Percentiles rank a stretch among this genome's conserved stretches.
Evolutionary conservation across 1,139 yeast species (phyloP).

Genomic region (Wickerhamiella infanticola): DNA sequence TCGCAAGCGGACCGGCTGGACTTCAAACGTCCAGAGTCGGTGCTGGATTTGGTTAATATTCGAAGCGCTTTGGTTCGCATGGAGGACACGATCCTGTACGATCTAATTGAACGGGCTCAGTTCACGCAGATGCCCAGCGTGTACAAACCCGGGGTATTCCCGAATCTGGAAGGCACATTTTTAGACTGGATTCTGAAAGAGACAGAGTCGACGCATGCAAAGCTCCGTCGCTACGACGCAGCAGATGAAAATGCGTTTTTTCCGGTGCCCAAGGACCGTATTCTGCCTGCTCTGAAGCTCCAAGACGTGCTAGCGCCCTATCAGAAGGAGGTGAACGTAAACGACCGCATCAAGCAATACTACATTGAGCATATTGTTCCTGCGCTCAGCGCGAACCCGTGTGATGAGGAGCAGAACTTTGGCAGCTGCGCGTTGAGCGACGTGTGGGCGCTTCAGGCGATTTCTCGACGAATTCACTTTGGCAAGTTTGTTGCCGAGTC

Average conservation of each 20-base stretch:
- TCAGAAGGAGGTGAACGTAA: slow-evolving; percentile 62
- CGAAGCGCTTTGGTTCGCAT: slow-evolving; percentile 73
- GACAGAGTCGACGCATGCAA: slow-evolving; percentile 66
- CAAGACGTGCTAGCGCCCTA: slow-evolving; percentile 66
- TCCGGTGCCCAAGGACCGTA: slow-evolving; percentile 43
- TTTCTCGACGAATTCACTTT: slow-evolving; percentile 90
- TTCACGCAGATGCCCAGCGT: slow-evolving; percentile 64
- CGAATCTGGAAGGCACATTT: slow-evolving; percentile 60
- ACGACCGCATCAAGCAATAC: slow-evolving; percentile 45
- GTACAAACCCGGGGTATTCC: slow-evolving; percentile 43
- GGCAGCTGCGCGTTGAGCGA: slow-evolving; percentile 82
- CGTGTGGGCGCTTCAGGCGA: slow-evolving; percentile 71
- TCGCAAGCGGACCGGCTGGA: slow-evolving; percentile 40
- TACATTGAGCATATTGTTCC: slow-evolving; percentile 67
- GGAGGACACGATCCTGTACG: slow-evolving; percentile 94
- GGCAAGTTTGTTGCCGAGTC: slow-evolving; percentile 97
- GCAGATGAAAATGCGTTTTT: slow-evolving; percentile 94
- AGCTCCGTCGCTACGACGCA: slow-evolving; percentile 77
- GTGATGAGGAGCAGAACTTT: slow-evolving; percentile 66
- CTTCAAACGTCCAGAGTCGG: slow-evolving; percentile 70
- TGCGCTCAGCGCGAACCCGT: slow-evolving; percentile 40
- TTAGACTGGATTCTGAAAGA: slow-evolving; percentile 74
- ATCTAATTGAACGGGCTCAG: slow-evolving; percentile 83
- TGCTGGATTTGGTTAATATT: slow-evolving; percentile 63
- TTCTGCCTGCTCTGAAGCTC: slow-evolving; percentile 65